Percentiles rank a stretch among this genome's conserved stretches.
Conservation (phyloP, 495 filamentous ascomycete species). For the Hypomontagnella submonticulosa region DNA sequence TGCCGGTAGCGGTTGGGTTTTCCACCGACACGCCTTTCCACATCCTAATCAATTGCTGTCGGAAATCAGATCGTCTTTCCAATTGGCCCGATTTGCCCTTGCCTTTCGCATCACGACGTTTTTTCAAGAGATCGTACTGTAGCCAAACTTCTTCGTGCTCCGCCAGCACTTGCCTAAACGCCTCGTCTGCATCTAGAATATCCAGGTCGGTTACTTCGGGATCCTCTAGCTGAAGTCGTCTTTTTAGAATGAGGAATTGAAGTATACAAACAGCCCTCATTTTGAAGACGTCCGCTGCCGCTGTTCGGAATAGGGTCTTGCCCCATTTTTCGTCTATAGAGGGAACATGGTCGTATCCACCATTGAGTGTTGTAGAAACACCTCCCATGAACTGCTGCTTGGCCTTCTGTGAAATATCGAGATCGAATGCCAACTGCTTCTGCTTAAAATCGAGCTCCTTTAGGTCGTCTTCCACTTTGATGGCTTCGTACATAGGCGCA, state of each 20-base stretch:
- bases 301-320: too few relatives aligned
- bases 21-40: too few relatives aligned
- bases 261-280: slow-evolving; percentile 11
- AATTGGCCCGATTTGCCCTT: neutral
- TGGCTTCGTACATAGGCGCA: neutral
- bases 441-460: too few relatives aligned
- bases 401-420: too few relatives aligned
- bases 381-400: too few relatives aligned
- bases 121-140: slow-evolving; percentile 34
- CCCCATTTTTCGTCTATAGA: too few relatives aligned
- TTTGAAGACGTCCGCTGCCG: slow-evolving; percentile 10
- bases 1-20: too few relatives aligned
- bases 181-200: slow-evolving; percentile 13
- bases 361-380: too few relatives aligned
- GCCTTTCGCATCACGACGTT: neutral
- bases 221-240: neutral
- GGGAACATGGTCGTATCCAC: too few relatives aligned
- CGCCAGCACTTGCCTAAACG: neutral
- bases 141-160: slow-evolving; percentile 28
- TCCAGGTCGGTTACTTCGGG: neutral
- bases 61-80: neutral
- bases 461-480: neutral
- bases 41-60: neutral
- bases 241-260: neutral
- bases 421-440: too few relatives aligned